Evolutionary conservation across 2,329 filamentous ascomycete genomes (phyloP).

Genomic region (Magnaporthiopsis poae): DNA sequence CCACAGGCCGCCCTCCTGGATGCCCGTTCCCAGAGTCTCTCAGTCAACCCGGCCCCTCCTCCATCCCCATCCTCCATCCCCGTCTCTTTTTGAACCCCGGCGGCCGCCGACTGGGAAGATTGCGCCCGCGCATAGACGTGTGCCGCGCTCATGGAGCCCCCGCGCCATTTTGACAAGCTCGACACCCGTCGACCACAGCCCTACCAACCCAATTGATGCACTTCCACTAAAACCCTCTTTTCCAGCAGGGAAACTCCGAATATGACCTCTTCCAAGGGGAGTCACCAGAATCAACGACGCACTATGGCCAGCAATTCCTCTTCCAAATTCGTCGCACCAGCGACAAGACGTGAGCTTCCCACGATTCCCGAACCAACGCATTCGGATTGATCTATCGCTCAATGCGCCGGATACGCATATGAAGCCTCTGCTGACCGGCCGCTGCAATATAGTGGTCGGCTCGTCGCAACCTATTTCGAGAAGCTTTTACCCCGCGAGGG

Average conservation of each 20-base stretch:
- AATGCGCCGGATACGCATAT: conserved; percentile 3
- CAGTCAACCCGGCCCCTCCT: not conserved
- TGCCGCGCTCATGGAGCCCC: not conserved
- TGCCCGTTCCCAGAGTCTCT: not conserved
- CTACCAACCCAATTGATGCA: not conserved
- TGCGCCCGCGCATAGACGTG: not conserved
- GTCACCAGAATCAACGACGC: conserved; percentile 57
- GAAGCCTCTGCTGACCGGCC: conserved; percentile 9
- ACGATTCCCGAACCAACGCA: not conserved
- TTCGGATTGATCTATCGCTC: conserved; percentile 3
- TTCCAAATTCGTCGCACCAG: conserved; percentile 65
- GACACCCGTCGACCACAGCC: not conserved
- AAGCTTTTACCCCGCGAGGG: conserved; percentile 53
- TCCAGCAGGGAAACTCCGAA: conserved; percentile 19
- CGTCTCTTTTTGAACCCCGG: not conserved
- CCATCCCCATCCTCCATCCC: not conserved
- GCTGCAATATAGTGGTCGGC: conserved; percentile 49
- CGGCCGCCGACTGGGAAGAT: not conserved
- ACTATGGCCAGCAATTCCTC: conserved; percentile 62
- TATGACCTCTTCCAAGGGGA: conserved; percentile 48
- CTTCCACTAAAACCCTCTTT: not conserved
- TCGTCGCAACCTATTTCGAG: conserved; percentile 67
- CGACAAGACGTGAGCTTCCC: conserved; percentile 63
- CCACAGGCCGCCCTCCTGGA: not conserved
- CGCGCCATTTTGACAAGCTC: not conserved